Percentiles rank a stretch among this genome's conserved stretches.
Evolutionary conservation across 139 green algal genomes (phyloP).

Genomic region (Chlorella vulgaris): DNA sequence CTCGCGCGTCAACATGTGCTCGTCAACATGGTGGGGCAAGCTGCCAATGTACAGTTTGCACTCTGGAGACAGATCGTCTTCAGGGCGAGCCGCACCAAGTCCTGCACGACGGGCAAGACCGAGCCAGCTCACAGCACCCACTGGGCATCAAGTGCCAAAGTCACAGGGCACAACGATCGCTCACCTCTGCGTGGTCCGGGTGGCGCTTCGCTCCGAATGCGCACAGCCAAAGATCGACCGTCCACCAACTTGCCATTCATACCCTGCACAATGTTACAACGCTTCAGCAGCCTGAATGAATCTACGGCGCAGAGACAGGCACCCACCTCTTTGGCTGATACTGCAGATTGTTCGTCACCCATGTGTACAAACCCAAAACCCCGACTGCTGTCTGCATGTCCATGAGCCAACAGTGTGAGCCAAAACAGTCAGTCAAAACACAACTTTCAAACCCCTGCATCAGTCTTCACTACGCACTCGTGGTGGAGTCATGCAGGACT

Average conservation of each 20-base stretch:
- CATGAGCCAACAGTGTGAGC: not conserved
- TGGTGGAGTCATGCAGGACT: slow-evolving; percentile 49
- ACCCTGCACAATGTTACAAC: not conserved
- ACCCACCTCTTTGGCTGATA: slow-evolving; percentile 44
- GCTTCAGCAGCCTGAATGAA: too few relatives aligned
- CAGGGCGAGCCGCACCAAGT: slow-evolving; percentile 1
- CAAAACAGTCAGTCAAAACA: not conserved
- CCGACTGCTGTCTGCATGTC: slow-evolving; percentile 22
- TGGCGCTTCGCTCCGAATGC: slow-evolving; percentile 22
- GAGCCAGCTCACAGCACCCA: not conserved
- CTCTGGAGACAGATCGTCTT: slow-evolving; percentile 36
- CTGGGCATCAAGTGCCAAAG: not conserved
- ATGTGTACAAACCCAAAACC: slow-evolving; percentile 94
- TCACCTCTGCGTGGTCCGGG: slow-evolving; percentile 3
- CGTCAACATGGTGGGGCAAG: slow-evolving; percentile 38
- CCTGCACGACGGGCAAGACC: not conserved
- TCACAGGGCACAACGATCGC: not conserved
- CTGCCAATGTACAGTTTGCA: slow-evolving; percentile 51
- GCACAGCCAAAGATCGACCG: slow-evolving; percentile 34
- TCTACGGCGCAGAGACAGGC: not conserved
- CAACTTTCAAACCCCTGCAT: not conserved
- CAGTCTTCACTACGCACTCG: not conserved
- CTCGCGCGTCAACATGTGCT: slow-evolving; percentile 27
- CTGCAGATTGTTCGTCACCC: slow-evolving; percentile 63
- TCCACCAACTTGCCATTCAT: slow-evolving; percentile 51